Percentiles rank a stretch among this genome's conserved stretches.
Conservation (phyloP, 192 early-diverging fungal species). For the Backusella parvicylindrica region DNA sequence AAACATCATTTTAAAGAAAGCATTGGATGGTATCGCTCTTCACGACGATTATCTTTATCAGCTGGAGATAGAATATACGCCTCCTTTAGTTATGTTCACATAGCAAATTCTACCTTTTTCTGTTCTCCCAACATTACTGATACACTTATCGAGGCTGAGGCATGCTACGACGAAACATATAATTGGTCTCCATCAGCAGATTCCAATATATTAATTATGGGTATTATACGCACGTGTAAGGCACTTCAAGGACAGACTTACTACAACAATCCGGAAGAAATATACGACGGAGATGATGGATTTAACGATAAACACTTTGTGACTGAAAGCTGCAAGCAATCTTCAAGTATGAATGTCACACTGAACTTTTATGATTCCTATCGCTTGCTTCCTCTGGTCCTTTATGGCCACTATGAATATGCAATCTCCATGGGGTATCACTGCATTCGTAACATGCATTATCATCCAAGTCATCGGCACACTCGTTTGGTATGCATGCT, state of each 20-base stretch:
- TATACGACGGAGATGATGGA: constrained; percentile 34
- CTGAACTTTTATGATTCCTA: constrained; percentile 29
- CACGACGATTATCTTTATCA: background rate
- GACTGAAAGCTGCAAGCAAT: constrained; percentile 15
- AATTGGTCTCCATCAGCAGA: constrained; percentile 20
- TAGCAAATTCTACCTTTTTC: constrained; percentile 11
- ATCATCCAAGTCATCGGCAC: constrained; percentile 27
- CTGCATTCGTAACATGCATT: constrained; percentile 13
- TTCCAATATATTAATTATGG: constrained; percentile 20
- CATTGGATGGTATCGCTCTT: background rate
- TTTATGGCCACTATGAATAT: constrained; percentile 28
- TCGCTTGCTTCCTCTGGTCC: constrained; percentile 25
- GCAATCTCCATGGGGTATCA: constrained; percentile 15
- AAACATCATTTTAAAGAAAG: constrained; percentile 21
- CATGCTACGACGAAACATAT: constrained; percentile 22
- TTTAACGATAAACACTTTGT: constrained; percentile 31
- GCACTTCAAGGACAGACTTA: constrained; percentile 31
- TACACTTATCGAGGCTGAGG: constrained; percentile 15
- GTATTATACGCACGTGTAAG: constrained; percentile 23
- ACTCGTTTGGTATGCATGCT: constrained; percentile 25
- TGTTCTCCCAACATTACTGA: constrained; percentile 8
- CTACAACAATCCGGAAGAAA: background rate
- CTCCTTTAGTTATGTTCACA: constrained; percentile 19
- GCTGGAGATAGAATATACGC: constrained; percentile 30
- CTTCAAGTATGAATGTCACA: constrained; percentile 17